Evolutionary conservation across 805 yeast species (phyloP), one percentile per base, ranked within the genome.

Genomic region (Yarrowia sp.): DNA sequence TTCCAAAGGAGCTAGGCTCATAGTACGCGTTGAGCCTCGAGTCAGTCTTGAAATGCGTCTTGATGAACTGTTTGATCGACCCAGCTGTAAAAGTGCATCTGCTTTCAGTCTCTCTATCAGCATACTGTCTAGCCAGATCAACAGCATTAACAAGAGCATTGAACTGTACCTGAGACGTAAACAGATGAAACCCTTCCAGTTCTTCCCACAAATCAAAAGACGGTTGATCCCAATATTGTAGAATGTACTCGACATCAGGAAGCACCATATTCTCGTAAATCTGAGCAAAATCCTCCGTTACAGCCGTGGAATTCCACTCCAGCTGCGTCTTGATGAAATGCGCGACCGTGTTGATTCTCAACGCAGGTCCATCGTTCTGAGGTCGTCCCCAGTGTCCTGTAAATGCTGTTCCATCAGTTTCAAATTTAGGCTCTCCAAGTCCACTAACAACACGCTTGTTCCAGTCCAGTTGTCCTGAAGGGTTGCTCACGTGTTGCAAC

Each of bases 171-270:
- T 89, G 74, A 13, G 88, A 78, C 1, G 96, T 92, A 75, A 90
- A 93, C 67, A 91, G 86, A 74, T 92, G 98, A 58, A 78, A 71
- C 0, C 92, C 85, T 66, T 84, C 73, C 58, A 89, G 79, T 75
- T 92, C 98, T 77, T 92, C 98, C 98, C 98, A 92, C 45, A 92
- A 78, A 76, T 92, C 98, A 77, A 89, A 93, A n/a, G 90, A 87
- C 5, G 76, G 74, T 10, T 75, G 73, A 11, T 76, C 71, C 97
- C 97, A 93, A 70, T 83, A 80, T 4, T 75, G 71, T 15, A 81
- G 68, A 22, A 89, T 80, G 70, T 86, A 93, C 60, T 80, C 77
- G 70, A 92, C 81, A 76, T 92, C 98, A 1, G 87, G 86, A 71
- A 83, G 83, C 18, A 92, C 70, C 11, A 89, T 76, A 38, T 83